Conservation (phyloP, 805 yeast species). For the Teunomyces barrocoloradensis region DNA sequence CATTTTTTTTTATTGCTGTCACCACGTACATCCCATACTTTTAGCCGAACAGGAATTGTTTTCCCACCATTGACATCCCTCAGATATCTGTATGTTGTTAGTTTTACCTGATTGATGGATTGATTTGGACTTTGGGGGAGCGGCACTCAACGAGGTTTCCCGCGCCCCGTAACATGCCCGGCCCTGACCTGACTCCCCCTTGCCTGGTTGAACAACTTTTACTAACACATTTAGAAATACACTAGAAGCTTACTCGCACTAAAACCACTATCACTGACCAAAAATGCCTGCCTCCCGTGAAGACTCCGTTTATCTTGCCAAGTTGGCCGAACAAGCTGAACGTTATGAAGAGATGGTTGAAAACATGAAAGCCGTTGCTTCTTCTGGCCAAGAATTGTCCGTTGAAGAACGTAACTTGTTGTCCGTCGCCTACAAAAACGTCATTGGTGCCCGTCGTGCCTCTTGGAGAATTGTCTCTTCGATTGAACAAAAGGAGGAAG, state of each 20-base stretch:
- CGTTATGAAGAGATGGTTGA: constrained; percentile 99
- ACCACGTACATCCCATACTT: not conserved
- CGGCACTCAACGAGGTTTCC: not conserved
- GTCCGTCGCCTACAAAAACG: constrained; percentile 97
- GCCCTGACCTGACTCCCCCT: not conserved
- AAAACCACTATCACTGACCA: constrained; percentile 3
- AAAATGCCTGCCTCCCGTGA: constrained; percentile 84
- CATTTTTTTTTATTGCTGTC: constrained; percentile 6
- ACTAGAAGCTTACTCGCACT: not conserved
- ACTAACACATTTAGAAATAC: constrained; percentile 2
- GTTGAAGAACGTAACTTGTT: constrained; percentile 97
- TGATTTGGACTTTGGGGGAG: not conserved
- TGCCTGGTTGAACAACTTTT: not conserved
- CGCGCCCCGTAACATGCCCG: not conserved
- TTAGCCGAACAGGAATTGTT: not conserved
- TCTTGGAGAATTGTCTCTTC: constrained; percentile 99
- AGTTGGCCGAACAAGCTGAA: constrained; percentile 98
- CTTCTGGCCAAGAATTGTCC: constrained; percentile 90
- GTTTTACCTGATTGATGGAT: not conserved
- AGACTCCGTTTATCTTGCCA: constrained; percentile 97
- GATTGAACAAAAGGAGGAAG: constrained; percentile 96
- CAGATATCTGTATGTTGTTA: not conserved
- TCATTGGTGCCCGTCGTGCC: constrained; percentile 98
- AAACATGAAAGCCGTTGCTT: constrained; percentile 96
- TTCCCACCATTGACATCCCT: not conserved